Base-by-base conservation (phyloP, 371 early-diverging fungal species). In the Syncephalastrum contaminatum region DNA sequence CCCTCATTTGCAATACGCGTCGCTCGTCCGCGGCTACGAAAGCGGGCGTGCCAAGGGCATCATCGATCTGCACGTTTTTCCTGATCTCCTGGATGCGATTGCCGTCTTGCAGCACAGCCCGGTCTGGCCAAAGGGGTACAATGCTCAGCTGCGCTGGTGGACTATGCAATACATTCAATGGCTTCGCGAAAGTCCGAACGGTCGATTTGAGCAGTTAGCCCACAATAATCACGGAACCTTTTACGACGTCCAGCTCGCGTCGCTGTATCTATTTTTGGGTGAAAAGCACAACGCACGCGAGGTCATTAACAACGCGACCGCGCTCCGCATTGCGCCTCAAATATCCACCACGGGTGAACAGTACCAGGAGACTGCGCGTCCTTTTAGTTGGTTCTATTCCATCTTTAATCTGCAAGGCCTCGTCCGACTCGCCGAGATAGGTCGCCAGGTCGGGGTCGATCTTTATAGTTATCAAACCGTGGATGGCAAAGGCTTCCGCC, bases 141-240 rank as follows among this genome's bases (percentile, higher is more conserved):
- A 64, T n/a, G 67, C 67, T 1, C 51, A 56, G 4, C 39, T 80
- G 7, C 70, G 72, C 18, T 55, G 57, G 7, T 83, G 83, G 83
- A 67, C 75, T 50, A 53, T 60, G 0, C 56, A 59, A n/a, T 83
- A 81, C 59, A 56, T 69, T 14, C 43, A 56, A 12, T 83, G 83
- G 83, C 66, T 83, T 2, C 64, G 64, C 18, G 66, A 67, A 1
- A 75, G 75, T 15, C 62, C 66, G 4, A 59, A 73, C 41, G 83
- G 77, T n/a, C 52, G 63, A 36, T 49, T 56, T 48, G 81, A 81
- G 48, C 50, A 58, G 6, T 43, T 52, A n/a, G 54, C 71, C 8
- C 55, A 70, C 53, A 78, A 81, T 55, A 79, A 80, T 56, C 84
- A 82, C 30, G 84, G 80, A 54, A 67, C 67, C 0, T 74, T 70